Base-by-base conservation (phyloP, 192 early-diverging fungal genomes). In the Geosiphon pyriformis region DNA sequence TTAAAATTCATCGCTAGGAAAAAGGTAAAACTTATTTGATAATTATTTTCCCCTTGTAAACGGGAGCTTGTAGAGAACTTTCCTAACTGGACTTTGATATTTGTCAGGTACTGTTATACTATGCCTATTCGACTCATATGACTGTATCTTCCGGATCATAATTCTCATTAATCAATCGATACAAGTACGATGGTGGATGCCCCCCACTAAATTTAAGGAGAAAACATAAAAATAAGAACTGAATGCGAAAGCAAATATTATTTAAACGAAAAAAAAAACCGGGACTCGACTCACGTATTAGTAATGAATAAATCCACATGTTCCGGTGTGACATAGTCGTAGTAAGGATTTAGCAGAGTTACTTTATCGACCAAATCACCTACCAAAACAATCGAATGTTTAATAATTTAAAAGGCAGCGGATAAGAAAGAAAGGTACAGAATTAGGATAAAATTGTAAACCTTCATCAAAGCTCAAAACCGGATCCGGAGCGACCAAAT, bases 311-410 rank as follows among this genome's bases (percentile, higher is more conserved):
- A 74, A 58, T 85, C 87, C 30, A 98, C 86, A 56, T 95, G 82
- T 57, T 94, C 93, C 1, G 96, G 94, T 22, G 82, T 82, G 3
- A 98, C 93, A 76, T 92, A 98, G 75, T 96, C 94, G 69, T 90
- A 96, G 61, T 84, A 82, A 3, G 94, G 93, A 72, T 91, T 94
- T n/a, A 85, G 79, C 10, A 94, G 82, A 15, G 93, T 88, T 20
- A 88, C 87, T 23, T 85, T 80, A 37, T 90, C 86, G 31, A 94
- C 86, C 52, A 94, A 76, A 7, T 86, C 84, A 29, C 90, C 88
- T 76, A 63, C n/a, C 26, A 57, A n/a, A n/a, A n/a, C n/a, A n/a
- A n/a, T n/a, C n/a, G n/a, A n/a, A n/a, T n/a, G n/a, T n/a, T n/a
- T n/a, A n/a, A n/a, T n/a, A n/a, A n/a, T n/a, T n/a, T n/a, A n/a